Base-by-base conservation (phyloP, 257 asterid species). In the Solanum chaucha region DNA sequence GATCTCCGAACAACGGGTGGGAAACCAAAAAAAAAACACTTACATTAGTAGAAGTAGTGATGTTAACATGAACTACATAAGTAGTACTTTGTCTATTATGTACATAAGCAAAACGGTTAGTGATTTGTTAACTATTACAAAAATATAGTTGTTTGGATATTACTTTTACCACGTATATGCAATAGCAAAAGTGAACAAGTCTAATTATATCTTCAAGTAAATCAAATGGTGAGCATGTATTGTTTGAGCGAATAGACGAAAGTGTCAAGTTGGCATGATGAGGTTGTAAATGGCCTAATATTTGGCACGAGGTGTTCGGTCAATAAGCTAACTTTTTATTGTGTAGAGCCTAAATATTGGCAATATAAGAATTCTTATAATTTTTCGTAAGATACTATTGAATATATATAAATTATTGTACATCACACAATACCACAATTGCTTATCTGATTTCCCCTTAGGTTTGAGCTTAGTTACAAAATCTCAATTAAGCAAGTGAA, bases 1-100 rank as follows among this genome's bases (percentile, higher is more conserved):
- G 15, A 0, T 44, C 51, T 44, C 2, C 15, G 1, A 44, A 44
- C 5, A 44, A 0, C 5, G 0, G 5, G 0, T 44, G 51, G 15
- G 2, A 44, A 44, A 11, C 15, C 5, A 44, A 44, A 40, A 40
- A 38, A 40, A 10, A 44, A 5, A 5, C 22, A 48, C 7, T 15
- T 51, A 51, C 64, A 55, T 19, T 55, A 19, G 24, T 19, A 55
- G 1, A 55, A 55, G 1, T 55, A 19, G 10, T 55, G 24, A 19
- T 55, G 1, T 7, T 55, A 55, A 0, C 24, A 55, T 55, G 10
- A 55, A 3, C 65, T 2, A 55, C 65, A 2, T 55, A 17, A 51
- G 0, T 55, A 1, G 64, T 55, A 19, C 9, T 55, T 55, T 2
- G 61, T 55, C n/a, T 17, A 17, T 17, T 55, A 55, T 6, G 61